Base-by-base conservation (phyloP, 106 monocot genomes). In the Agapanthus africanus region DNA sequence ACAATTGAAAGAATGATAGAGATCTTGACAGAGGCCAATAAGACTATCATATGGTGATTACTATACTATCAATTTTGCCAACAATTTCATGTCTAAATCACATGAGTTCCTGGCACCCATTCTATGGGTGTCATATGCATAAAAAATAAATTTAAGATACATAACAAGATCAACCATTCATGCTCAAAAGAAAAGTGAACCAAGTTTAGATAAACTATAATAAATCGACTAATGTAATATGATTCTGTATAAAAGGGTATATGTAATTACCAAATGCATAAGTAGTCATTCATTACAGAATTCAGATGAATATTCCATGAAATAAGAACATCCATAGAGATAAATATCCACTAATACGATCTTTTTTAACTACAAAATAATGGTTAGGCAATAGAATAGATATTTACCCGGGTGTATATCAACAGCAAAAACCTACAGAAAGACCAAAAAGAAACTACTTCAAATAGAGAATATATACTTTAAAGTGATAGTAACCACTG, bases 371-470 rank as follows among this genome's bases (percentile, higher is more conserved):
- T 61, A 36, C n/a, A 35, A 35, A 4, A 34, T 23, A n/a, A 7
- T n/a, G n/a, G 61, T 19, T 61, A 4, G 19, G 46, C 46, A 47
- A 0, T 15, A 47, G 2, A 19, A 19, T 47, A 47, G 6, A 15
- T 3, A 47, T 15, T 14, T 78, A 93, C 93, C 93, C 82, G 93
- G 93, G 42, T 93, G 93, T 78, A 93, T 90, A 77, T 93, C 93
- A 49, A 93, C 93, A 54, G 90, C 82, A 79, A 90, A 93, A 69
- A 93, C 90, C 89, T 93, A 73, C 16, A 72, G 54, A 37, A 6
- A n/a, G n/a, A 47, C 15, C 34, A 61, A 69, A 67, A 14, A 9
- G 63, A 21, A 67, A 69, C 11, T 25, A 57, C 8, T 62, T 52
- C 51, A 44, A n/a, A 30, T 25, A 16, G 36, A 38, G 22, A 23